These are phyloP conservation scores for Nigrospora sphaerica DNA, from an alignment of 2,329 filamentous ascomycete species.

Conservation along the genomic window DNA sequence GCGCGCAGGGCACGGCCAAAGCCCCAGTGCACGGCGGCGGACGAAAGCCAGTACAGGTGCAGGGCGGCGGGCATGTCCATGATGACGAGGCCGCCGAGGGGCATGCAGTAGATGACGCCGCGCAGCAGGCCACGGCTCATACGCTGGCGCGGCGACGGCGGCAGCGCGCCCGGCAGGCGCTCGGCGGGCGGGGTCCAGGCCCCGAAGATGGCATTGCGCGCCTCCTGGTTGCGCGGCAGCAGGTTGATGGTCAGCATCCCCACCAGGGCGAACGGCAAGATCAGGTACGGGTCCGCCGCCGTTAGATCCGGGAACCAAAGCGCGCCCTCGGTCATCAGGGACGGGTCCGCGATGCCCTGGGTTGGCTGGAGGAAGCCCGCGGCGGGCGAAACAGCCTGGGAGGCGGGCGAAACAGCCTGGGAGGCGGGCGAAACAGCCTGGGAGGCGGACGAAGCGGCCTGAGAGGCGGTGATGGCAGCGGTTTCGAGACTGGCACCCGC, in stretches of 20 bases:
- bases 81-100: constrained; percentile 14
- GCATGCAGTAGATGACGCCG: not conserved
- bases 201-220: not conserved
- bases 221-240: constrained; percentile 19
- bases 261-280: constrained; percentile 36
- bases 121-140: not conserved
- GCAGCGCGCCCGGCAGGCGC: not conserved
- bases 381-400: constrained; percentile 5
- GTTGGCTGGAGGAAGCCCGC: not conserved
- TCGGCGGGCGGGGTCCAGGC: not conserved
- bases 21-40: constrained; percentile 16
- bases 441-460: constrained; percentile 1
- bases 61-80: constrained; percentile 32
- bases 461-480: constrained; percentile 1
- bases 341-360: constrained; percentile 22
- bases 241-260: constrained; percentile 25
- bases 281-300: constrained; percentile 40
- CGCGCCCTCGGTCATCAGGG: constrained; percentile 40
- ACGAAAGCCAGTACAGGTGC: constrained; percentile 36
- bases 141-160: not conserved
- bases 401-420: constrained; percentile 5
- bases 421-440: constrained; percentile 6
- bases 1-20: constrained; percentile 11
- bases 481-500: constrained; percentile 1
- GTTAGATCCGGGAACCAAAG: constrained; percentile 51